Conservation (phyloP, 2,329 filamentous ascomycete genomes). For the Diaporthe velutina region DNA sequence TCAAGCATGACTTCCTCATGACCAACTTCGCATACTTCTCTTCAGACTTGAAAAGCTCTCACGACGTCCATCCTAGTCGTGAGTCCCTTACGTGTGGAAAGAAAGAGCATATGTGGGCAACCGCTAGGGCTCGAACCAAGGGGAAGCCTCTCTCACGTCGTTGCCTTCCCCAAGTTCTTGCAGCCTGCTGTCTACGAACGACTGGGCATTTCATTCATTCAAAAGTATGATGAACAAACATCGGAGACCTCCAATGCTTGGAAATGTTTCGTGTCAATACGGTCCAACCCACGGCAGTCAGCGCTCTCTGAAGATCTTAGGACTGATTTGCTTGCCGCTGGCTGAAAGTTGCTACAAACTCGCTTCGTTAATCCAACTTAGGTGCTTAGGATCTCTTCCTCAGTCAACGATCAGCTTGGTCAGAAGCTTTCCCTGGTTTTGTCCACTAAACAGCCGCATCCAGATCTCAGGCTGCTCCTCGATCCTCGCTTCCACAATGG, state of each 20-base stretch:
- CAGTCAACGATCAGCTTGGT: constrained; percentile 41
- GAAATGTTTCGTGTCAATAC: too few species aligned
- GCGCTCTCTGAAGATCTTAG: background rate
- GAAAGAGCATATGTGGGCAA: background rate
- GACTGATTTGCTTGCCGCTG: too few species aligned
- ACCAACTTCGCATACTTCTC: background rate
- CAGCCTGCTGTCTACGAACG: background rate
- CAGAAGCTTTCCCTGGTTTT: constrained; percentile 47
- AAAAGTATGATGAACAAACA: background rate
- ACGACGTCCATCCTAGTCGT: background rate
- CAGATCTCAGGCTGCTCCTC: constrained; percentile 48
- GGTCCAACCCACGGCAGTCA: background rate
- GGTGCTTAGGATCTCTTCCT: background rate
- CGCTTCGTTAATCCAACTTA: background rate
- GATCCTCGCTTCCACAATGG: constrained; percentile 45
- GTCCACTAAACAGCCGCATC: constrained; percentile 46
- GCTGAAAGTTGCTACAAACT: background rate
- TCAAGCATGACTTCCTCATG: background rate
- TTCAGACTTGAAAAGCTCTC: background rate
- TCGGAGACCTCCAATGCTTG: background rate
- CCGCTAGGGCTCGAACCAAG: background rate
- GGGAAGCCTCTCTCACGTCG: background rate
- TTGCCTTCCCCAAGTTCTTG: background rate
- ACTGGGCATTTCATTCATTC: too few species aligned
- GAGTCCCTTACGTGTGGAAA: background rate